These are phyloP conservation scores for Pinus albicaulis DNA, from an alignment of 75 land plant species.

Conservation along the genomic window DNA sequence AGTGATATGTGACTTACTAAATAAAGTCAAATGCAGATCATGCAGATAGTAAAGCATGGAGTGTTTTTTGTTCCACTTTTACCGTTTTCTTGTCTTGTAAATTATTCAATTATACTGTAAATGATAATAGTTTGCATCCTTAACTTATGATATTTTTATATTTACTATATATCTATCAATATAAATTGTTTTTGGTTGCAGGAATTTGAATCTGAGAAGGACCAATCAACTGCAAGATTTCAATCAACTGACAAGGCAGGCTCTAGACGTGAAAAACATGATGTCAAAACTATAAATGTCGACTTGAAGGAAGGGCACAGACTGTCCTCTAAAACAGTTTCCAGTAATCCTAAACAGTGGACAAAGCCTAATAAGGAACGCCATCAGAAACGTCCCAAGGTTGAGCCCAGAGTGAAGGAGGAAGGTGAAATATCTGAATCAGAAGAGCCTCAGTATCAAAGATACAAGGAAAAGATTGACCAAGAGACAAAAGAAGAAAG, in stretches of 20 bases:
- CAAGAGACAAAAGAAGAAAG: slow-evolving; percentile 65
- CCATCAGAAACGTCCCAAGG: slow-evolving; percentile 39
- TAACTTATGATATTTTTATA: too few relatives aligned
- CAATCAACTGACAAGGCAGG: slow-evolving; percentile 1
- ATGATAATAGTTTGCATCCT: too few relatives aligned
- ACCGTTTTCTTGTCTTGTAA: background rate
- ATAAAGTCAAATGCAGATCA: too few relatives aligned
- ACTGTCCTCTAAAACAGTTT: slow-evolving; percentile 16
- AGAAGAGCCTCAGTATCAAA: slow-evolving; percentile 61
- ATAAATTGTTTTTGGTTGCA: slow-evolving; percentile 3
- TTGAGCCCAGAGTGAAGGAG: slow-evolving; percentile 78
- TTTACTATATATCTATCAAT: background rate
- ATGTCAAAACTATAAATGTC: slow-evolving; percentile 1
- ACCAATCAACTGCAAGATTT: background rate
- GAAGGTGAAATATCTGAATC: slow-evolving; percentile 98
- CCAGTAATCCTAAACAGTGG: slow-evolving; percentile 13
- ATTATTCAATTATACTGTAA: background rate
- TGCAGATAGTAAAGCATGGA: background rate
- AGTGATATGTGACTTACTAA: too few relatives aligned
- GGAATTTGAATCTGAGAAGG: slow-evolving; percentile 15
- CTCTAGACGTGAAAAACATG: slow-evolving; percentile 36
- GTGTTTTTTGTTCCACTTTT: background rate
- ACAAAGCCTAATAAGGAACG: slow-evolving; percentile 28
- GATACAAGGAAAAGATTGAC: slow-evolving; percentile 52
- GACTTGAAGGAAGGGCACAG: slow-evolving; percentile 30